Conservation (phyloP, 164 flowering plant genomes). For the Chimonanthus salicifolius region DNA sequence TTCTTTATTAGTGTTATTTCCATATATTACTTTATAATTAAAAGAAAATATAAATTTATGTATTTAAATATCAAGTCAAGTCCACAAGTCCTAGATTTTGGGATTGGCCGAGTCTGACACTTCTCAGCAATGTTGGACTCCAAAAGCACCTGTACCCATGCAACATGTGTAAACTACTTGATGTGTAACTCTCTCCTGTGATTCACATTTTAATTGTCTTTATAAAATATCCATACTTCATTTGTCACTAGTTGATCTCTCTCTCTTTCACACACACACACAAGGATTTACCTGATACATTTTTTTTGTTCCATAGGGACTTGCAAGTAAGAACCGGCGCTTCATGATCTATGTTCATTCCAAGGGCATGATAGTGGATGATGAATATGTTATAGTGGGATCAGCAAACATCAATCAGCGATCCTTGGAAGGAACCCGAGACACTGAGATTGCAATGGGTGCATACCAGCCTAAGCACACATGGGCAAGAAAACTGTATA, state of each 20-base stretch:
- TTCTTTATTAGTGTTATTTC: too few species aligned
- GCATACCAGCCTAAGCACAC: conserved; percentile 83
- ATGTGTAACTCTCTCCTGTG: too few species aligned
- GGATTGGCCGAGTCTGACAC: too few species aligned
- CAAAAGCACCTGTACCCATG: too few species aligned
- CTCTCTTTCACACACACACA: background rate
- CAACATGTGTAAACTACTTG: too few species aligned
- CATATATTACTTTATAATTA: too few species aligned
- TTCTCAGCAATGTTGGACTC: too few species aligned
- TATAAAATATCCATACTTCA: background rate
- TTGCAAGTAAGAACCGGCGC: conserved; percentile 50
- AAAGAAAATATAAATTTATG: too few species aligned
- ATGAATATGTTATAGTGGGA: conserved; percentile 75
- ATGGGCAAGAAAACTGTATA: conserved; percentile 59
- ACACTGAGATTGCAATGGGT: conserved; percentile 98
- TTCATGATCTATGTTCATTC: conserved; percentile 99
- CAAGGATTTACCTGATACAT: background rate
- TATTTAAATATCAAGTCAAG: too few species aligned
- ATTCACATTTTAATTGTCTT: too few species aligned
- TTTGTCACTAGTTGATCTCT: background rate
- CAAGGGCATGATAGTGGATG: conserved; percentile 97
- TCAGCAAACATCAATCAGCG: conserved; percentile 92
- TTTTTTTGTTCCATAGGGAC: conserved; percentile 35
- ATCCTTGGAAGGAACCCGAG: conserved; percentile 90
- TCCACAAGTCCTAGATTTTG: too few species aligned